phyloP scores from a whole-genome alignment of 768 basidiomycete genomes.

The Ramaria rubella region DNA sequence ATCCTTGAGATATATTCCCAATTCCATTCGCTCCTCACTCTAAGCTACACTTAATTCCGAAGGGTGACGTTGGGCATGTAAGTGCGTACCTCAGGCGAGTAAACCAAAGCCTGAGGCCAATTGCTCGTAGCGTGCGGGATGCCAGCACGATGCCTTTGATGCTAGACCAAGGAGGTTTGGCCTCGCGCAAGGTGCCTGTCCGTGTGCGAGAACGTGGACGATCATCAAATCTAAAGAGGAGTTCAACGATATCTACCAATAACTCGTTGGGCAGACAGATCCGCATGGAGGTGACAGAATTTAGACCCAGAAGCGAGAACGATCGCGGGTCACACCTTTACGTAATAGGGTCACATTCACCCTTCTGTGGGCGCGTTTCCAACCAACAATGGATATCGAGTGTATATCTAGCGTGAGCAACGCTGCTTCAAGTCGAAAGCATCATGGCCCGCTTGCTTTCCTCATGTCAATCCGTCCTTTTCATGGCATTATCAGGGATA shows the following conservation, averaged over 20 bases:
- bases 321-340: neutral
- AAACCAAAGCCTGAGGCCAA: slow-evolving; percentile 8
- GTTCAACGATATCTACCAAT: neutral
- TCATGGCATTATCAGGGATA: slow-evolving; percentile 61
- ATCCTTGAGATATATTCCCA: slow-evolving; percentile 6
- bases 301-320: neutral
- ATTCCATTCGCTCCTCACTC: slow-evolving; percentile 4
- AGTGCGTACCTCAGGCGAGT: slow-evolving; percentile 1
- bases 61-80: neutral
- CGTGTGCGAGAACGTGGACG: neutral
- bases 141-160: neutral
- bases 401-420: neutral
- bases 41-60: neutral
- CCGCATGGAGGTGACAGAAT: neutral
- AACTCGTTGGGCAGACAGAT: neutral
- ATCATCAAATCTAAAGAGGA: neutral
- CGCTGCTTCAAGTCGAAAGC: too few relatives aligned
- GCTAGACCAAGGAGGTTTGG: slow-evolving; percentile 2
- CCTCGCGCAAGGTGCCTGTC: neutral
- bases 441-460: neutral
- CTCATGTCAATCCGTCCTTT: slow-evolving; percentile 16
- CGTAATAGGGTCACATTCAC: neutral
- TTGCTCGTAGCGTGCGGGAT: slow-evolving; percentile 1
- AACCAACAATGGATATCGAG: too few relatives aligned
- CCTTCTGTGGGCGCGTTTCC: too few relatives aligned